A percentile compares a stretch with the other conserved stretches of the same genome.
These are phyloP conservation scores for Chondrus crispus DNA, from an alignment of 23 red algal species.

Conservation along the genomic window DNA sequence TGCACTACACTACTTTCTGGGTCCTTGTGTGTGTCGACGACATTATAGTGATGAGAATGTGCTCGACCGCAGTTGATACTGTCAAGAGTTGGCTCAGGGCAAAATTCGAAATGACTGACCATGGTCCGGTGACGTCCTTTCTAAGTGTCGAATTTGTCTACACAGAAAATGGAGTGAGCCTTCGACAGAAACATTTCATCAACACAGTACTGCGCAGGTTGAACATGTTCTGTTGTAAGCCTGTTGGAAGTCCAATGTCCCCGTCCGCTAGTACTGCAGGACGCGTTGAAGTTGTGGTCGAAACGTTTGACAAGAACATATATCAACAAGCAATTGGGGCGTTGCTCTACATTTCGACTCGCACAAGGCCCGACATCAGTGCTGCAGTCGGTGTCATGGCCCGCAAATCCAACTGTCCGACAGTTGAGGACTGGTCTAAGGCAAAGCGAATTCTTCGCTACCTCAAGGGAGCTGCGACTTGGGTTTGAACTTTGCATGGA, in stretches of 20 bases:
- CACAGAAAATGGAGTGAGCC: neutral
- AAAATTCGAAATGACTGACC: neutral
- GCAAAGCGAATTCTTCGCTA: neutral
- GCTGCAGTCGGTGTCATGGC: neutral
- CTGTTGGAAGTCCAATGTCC: neutral
- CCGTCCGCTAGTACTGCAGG: too few relatives aligned
- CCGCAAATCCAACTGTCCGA: too few relatives aligned
- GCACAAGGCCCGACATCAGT: slow-evolving; percentile 18
- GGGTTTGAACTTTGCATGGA: neutral
- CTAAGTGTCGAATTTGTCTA: neutral
- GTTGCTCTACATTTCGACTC: neutral
- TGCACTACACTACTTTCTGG: too few relatives aligned
- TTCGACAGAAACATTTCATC: slow-evolving; percentile 2
- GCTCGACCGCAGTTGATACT: neutral
- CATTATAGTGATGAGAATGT: neutral
- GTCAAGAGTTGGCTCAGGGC: neutral
- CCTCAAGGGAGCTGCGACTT: neutral
- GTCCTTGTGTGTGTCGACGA: slow-evolving; percentile 4
- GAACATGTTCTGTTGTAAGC: neutral
- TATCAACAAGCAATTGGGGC: slow-evolving; percentile 17
- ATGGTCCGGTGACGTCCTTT: neutral
- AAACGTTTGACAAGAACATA: too few relatives aligned
- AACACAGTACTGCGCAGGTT: neutral
- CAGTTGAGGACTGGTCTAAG: neutral
- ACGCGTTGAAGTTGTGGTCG: too few relatives aligned